Percentiles rank a stretch among this genome's conserved stretches.
phyloP scores from a whole-genome alignment of 306 rosid genomes.

The Quercus suber region DNA sequence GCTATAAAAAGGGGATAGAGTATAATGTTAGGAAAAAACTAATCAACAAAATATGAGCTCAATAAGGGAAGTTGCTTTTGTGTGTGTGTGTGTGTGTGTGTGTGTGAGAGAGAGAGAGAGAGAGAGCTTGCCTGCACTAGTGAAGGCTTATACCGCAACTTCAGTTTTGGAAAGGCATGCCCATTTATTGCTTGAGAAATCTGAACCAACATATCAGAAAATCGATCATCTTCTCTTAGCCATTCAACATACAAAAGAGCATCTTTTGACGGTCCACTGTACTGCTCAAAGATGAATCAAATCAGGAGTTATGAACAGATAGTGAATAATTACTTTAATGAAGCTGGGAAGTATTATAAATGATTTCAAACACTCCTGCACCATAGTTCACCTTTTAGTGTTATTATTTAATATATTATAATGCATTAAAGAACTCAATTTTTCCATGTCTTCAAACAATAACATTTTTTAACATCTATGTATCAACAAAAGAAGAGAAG shows the following conservation, averaged over 20 bases:
- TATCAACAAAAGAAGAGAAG: not conserved
- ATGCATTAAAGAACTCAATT: not conserved
- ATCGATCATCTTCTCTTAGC: slow-evolving; percentile 72
- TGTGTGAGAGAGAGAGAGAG: not conserved
- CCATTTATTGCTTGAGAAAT: slow-evolving; percentile 65
- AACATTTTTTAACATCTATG: not conserved
- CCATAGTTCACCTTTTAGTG: not conserved
- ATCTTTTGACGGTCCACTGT: slow-evolving; percentile 84
- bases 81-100: too few relatives aligned
- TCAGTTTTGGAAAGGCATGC: slow-evolving; percentile 85
- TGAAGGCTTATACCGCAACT: slow-evolving; percentile 89
- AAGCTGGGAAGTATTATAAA: not conserved
- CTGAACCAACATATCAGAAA: slow-evolving; percentile 71
- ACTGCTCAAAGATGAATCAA: slow-evolving; percentile 53
- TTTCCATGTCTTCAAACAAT: not conserved
- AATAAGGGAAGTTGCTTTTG: not conserved
- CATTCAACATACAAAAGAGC: slow-evolving; percentile 76
- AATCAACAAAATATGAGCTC: not conserved
- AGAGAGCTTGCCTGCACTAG: slow-evolving; percentile 67
- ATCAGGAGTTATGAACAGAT: slow-evolving; percentile 10
- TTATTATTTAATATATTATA: not conserved
- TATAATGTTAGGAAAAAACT: not conserved
- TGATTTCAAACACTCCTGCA: not conserved
- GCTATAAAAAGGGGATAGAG: not conserved
- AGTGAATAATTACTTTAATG: not conserved